These are phyloP conservation scores for Puccinia horiana DNA, from an alignment of 1,284 basidiomycete genomes.

Conservation along the genomic window DNA sequence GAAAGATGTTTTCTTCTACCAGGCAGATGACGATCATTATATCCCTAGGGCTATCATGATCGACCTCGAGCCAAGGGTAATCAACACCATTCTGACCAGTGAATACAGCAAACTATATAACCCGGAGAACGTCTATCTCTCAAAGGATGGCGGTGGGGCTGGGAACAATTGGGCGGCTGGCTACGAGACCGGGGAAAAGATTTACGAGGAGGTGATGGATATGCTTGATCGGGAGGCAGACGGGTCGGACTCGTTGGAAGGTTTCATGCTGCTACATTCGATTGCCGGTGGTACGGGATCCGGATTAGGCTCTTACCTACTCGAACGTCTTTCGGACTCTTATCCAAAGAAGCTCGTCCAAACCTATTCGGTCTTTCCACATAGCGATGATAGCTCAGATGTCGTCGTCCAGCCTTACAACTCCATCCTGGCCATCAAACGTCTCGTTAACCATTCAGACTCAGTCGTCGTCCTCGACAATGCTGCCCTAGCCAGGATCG, in stretches of 20 bases:
- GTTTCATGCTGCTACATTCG: slow-evolving; percentile 97
- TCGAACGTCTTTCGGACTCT: slow-evolving; percentile 93
- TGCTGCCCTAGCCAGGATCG: slow-evolving; percentile 85
- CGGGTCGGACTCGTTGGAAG: slow-evolving; percentile 97
- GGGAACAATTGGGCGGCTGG: slow-evolving; percentile 99
- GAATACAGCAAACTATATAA: slow-evolving; percentile 93
- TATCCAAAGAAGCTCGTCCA: slow-evolving; percentile 99
- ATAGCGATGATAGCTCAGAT: slow-evolving; percentile 76
- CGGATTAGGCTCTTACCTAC: slow-evolving; percentile 91
- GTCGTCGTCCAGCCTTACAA: slow-evolving; percentile 99
- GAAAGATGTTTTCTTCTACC: slow-evolving; percentile 99
- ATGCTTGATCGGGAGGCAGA: slow-evolving; percentile 99
- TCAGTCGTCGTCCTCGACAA: slow-evolving; percentile 97
- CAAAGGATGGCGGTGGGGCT: slow-evolving; percentile 93
- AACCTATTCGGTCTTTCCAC: slow-evolving; percentile 98
- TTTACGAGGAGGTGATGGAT: slow-evolving; percentile 97
- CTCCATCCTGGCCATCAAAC: slow-evolving; percentile 85
- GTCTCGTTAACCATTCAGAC: slow-evolving; percentile 93
- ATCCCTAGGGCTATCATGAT: slow-evolving; percentile 94
- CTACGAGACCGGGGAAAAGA: slow-evolving; percentile 77
- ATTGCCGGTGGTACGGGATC: slow-evolving; percentile 99
- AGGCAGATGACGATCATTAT: slow-evolving; percentile 99
- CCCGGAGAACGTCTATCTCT: slow-evolving; percentile 95
- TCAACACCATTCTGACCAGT: slow-evolving; percentile 90
- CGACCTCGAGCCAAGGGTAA: slow-evolving; percentile 96